Evolutionary conservation across 805 yeast genomes (phyloP), one percentile per base, ranked within the genome.

Genomic region (Lipomyces spencermartinsiae): DNA sequence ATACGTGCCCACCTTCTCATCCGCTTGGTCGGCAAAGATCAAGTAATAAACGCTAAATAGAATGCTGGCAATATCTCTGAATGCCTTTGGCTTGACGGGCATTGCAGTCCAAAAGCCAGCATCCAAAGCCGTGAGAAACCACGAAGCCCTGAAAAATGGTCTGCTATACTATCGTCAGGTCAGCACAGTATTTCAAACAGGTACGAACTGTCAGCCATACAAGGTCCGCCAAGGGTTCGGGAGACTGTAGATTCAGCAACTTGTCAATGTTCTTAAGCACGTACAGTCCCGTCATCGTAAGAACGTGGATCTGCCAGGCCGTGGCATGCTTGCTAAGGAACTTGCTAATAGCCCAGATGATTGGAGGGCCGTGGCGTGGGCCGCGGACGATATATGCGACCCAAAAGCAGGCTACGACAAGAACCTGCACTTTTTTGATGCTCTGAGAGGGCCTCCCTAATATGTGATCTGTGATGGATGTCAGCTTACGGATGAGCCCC

Each of bases 101-200:
- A 75, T 71, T n/a, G 78, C 78, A 5, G 78, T 75, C 77, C 77
- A 75, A 59, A 75, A 76, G 19, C 78, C 78, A 3, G 78, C 78
- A 58, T 76, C 78, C 25, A 74, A 66, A 2, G 78, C 78, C 8
- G 76, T 76, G 51, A 76, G 60, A 22, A 75, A 66, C 76, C 78
- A 74, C 10, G 74, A 60, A 31, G 78, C 78, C 31, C 78, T 62
- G 60, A 63, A 76, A 60, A 73, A 75, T 53, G 69, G 55, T 7
- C 71, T 66, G 8, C 72, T 64, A 62, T 75, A 75, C 71, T 72
- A 57, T 37, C n/a, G 19, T n/a, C 49, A 16, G 22, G 49, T 43
- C 16, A 43, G 49, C 9, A 43, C 19, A 43, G 46, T 12, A 4
- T 25, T 14, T n/a, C 35, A 59, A 29, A 5, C 25, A 31, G 10